phyloP scores from a whole-genome alignment of 306 rosid genomes.

The Phaseolus lunatus region DNA sequence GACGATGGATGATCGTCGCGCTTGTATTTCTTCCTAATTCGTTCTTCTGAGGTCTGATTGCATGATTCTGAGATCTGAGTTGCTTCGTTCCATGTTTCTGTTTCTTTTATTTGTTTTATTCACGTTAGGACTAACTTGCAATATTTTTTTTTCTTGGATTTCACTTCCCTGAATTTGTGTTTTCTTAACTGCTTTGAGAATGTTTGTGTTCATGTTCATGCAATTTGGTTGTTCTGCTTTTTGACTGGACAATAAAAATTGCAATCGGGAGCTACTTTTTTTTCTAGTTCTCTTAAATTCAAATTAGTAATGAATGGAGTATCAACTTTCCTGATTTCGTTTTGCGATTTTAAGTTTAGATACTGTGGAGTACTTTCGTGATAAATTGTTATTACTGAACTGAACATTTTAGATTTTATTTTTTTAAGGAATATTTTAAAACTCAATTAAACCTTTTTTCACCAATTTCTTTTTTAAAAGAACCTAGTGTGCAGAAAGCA shows the following conservation, averaged over 20 bases:
- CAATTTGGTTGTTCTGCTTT: conserved; percentile 6
- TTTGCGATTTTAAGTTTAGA: conserved; percentile 15
- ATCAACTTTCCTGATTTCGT: neutral
- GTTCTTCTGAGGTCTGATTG: neutral
- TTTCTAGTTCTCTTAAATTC: conserved; percentile 23
- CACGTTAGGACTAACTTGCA: neutral
- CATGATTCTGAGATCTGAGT: conserved; percentile 39
- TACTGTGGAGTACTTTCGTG: conserved; percentile 19
- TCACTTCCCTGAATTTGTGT: neutral
- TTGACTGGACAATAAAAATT: conserved; percentile 17
- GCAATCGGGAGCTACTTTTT: neutral
- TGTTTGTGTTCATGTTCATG: conserved; percentile 34
- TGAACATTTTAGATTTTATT: neutral
- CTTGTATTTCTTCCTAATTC: neutral
- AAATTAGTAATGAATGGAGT: neutral
- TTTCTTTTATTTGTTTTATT: neutral
- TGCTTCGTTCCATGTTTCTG: conserved; percentile 13
- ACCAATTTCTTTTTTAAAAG: neutral
- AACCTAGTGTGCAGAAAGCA: conserved; percentile 20
- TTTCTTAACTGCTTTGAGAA: conserved; percentile 10
- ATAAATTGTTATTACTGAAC: conserved; percentile 18
- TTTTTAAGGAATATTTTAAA: neutral
- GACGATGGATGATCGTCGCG: conserved; percentile 18
- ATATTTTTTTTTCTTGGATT: neutral
- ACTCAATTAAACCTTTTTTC: neutral